Percentiles rank a stretch among this genome's conserved stretches.
phyloP scores from a whole-genome alignment of 1,139 yeast genomes.

The Protomyces lactucae-debilis region DNA sequence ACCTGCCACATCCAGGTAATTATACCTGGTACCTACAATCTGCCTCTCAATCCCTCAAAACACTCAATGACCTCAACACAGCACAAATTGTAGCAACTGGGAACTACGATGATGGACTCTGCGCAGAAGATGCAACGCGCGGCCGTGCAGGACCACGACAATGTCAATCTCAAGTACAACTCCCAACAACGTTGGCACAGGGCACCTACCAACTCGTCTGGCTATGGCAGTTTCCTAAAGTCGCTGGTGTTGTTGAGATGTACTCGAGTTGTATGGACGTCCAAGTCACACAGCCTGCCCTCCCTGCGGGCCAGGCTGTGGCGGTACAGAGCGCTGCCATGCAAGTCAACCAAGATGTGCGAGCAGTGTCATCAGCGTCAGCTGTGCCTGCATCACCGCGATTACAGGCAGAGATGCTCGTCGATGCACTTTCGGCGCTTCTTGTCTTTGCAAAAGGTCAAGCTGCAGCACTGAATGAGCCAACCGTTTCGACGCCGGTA shows the following conservation, averaged over 20 bases:
- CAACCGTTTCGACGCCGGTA: neutral
- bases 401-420: neutral
- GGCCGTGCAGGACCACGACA: slow-evolving; percentile 31
- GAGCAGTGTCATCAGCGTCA: neutral
- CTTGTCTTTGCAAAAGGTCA: neutral
- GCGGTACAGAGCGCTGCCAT: neutral
- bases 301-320: neutral
- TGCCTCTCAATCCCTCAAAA: slow-evolving; percentile 27
- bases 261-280: slow-evolving; percentile 34
- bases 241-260: slow-evolving; percentile 30
- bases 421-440: neutral
- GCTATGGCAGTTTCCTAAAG: slow-evolving; percentile 34
- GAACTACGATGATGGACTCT: slow-evolving; percentile 33
- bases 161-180: slow-evolving; percentile 29
- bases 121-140: slow-evolving; percentile 30
- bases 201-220: slow-evolving; percentile 32
- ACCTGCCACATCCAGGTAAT: slow-evolving; percentile 33
- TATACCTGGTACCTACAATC: slow-evolving; percentile 29
- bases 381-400: neutral
- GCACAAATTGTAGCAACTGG: slow-evolving; percentile 31
- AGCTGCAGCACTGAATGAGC: neutral
- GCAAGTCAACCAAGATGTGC: neutral
- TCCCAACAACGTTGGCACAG: slow-evolving; percentile 28
- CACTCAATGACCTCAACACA: slow-evolving; percentile 24
- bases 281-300: neutral